Base-by-base conservation (phyloP, 768 basidiomycete species). In the Xerocomus spinulosus region DNA sequence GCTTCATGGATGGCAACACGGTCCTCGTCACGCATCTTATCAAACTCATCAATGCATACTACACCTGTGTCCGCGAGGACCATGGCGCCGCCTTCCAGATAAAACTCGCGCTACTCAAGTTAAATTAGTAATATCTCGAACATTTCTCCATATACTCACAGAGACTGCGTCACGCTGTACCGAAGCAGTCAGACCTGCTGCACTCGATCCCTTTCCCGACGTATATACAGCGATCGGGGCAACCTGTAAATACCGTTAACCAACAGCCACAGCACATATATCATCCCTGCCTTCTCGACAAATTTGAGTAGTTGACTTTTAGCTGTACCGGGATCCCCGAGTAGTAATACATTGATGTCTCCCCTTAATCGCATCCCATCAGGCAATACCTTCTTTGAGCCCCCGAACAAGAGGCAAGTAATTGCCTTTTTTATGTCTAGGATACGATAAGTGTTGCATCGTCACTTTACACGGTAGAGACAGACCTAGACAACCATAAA, bases 1-100 rank as follows among this genome's bases (percentile, higher is more conserved):
- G 95, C 96, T 71, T 98, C 96, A 68, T 98, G 96, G 50, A 98
- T 98, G 0, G 96, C 96, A 5, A 98, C 96, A 46, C 96, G 83
- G 66, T 99, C 96, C 68, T 98, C 95, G 57, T 99, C 96, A 32
- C 95, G 78, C 96, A 99, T 99, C 74, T 99, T 99, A 71, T 99
- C 96, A 59, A 99, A 99, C 67, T 99, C 96, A 59, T 99, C 96
- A 61, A 99, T 99, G 62, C 96, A 98, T 32, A 98, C 96, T 13
- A 99, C 94, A 24, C 96, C 96, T 12, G 90, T 90, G 64, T 99
- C 96, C 1, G 96, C 96, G 30, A 98, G 81, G 6, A 99, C 96
- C 96, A 99, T 98, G 2, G 96, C 96, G 20, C 96, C 96, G 8
- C 96, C 96, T 74, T 99, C 96, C 6, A 99, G 79, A 69, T 96